Conservation (phyloP, 1,284 basidiomycete genomes). For the Golubevia sp. region DNA sequence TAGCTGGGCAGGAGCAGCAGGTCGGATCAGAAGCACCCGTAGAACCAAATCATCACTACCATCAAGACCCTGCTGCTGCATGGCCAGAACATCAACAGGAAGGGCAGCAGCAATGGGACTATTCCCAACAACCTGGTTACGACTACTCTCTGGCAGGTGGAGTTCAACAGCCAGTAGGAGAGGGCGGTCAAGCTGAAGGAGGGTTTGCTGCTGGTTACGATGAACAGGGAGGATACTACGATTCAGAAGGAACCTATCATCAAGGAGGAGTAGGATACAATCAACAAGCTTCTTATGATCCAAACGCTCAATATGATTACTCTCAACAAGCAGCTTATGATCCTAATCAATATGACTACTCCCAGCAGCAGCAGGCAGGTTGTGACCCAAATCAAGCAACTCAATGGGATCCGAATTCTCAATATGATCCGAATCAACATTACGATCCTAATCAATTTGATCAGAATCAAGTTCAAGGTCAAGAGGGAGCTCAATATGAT, state of each 20-base stretch:
- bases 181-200: conserved; percentile 3
- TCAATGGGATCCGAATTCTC: not conserved
- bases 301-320: conserved; percentile 8
- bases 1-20: not conserved
- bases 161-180: not conserved
- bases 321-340: conserved; percentile 6
- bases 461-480: not conserved
- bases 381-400: conserved; percentile 1
- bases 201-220: not conserved
- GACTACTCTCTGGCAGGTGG: conserved; percentile 13
- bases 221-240: not conserved
- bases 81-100: conserved; percentile 14
- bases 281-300: conserved; percentile 10
- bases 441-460: conserved; percentile 1
- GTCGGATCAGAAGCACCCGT: not conserved
- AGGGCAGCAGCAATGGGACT: conserved; percentile 15
- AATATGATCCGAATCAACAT: conserved; percentile 1
- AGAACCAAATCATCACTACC: conserved; percentile 20
- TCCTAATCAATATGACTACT: too few species aligned
- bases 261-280: conserved; percentile 7
- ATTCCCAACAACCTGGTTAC: conserved; percentile 11
- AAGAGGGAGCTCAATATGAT: conserved; percentile 4
- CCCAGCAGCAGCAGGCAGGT: not conserved
- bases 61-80: conserved; percentile 17
- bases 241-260: conserved; percentile 1